These are phyloP conservation scores for Boletus pseudo-olivaceus DNA, from an alignment of 768 basidiomycete species.

Conservation along the genomic window DNA sequence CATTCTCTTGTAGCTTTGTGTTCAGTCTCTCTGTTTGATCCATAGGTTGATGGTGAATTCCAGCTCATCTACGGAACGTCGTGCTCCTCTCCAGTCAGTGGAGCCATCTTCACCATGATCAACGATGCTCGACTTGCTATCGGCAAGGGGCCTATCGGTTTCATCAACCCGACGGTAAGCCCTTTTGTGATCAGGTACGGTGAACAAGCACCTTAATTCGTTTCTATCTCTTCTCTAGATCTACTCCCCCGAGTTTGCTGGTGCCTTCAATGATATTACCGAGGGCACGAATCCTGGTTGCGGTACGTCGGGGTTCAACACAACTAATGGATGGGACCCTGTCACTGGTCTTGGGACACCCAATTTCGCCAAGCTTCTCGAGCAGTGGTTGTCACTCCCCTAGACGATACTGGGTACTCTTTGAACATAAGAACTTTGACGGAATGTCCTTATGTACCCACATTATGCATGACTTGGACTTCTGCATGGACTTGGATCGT, in stretches of 20 bases:
- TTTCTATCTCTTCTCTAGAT: neutral
- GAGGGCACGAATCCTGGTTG: slow-evolving; percentile 45
- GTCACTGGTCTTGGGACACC: slow-evolving; percentile 49
- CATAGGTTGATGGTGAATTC: slow-evolving; percentile 26
- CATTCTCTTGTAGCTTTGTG: neutral
- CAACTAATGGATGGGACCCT: slow-evolving; percentile 39
- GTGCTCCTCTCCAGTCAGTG: slow-evolving; percentile 29
- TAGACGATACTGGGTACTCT: neutral
- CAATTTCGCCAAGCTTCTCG: slow-evolving; percentile 38
- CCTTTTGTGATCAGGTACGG: neutral
- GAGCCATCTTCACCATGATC: slow-evolving; percentile 35
- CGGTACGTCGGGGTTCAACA: slow-evolving; percentile 37
- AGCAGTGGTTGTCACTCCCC: slow-evolving; percentile 32
- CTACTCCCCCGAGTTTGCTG: slow-evolving; percentile 2
- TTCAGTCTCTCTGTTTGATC: neutral
- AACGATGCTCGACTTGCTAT: slow-evolving; percentile 36
- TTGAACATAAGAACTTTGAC: neutral
- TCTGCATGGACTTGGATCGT: too few species aligned
- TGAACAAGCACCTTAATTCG: neutral
- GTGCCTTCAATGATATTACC: slow-evolving; percentile 40
- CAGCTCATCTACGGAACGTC: slow-evolving; percentile 33
- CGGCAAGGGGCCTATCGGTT: slow-evolving; percentile 31
- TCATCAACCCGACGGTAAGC: slow-evolving; percentile 7
- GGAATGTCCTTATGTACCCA: neutral
- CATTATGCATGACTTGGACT: neutral